Evolutionary conservation across 306 rosid genomes (phyloP).

Genomic region (Cyclanthera cordifolia): DNA sequence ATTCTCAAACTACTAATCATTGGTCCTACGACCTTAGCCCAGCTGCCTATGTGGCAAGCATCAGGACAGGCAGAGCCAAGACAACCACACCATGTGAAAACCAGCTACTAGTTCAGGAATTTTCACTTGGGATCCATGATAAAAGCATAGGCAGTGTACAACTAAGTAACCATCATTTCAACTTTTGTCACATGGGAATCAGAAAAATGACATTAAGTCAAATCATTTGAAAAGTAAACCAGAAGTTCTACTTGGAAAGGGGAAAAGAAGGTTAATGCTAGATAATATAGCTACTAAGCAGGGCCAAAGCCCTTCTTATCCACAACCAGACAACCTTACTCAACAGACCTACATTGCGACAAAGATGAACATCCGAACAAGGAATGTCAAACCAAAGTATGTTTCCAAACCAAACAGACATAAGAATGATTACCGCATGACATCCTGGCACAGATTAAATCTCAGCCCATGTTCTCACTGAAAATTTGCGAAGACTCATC

Average conservation of each 20-base stretch:
- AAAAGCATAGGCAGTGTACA: neutral
- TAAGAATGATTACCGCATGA: neutral
- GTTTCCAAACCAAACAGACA: neutral
- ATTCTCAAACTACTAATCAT: no score
- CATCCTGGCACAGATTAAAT: neutral
- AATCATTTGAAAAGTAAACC: neutral
- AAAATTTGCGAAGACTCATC: neutral
- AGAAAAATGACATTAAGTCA: neutral
- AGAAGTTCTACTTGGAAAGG: neutral
- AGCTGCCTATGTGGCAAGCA: no score
- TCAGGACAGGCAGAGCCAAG: no score
- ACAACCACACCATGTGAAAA: constrained; percentile 9
- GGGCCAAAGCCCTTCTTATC: neutral
- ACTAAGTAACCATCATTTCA: neutral
- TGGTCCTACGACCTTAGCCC: no score
- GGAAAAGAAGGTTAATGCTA: neutral
- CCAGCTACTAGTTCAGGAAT: neutral
- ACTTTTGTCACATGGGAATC: constrained; percentile 13
- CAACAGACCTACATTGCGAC: neutral
- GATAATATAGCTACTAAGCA: neutral
- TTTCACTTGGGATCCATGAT: neutral
- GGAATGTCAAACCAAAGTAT: neutral
- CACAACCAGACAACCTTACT: neutral
- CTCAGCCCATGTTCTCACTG: neutral
- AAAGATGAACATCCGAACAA: neutral